These are phyloP conservation scores for Lagerstroemia speciosa DNA, from an alignment of 345 rosid genomes.

Conservation along the genomic window DNA sequence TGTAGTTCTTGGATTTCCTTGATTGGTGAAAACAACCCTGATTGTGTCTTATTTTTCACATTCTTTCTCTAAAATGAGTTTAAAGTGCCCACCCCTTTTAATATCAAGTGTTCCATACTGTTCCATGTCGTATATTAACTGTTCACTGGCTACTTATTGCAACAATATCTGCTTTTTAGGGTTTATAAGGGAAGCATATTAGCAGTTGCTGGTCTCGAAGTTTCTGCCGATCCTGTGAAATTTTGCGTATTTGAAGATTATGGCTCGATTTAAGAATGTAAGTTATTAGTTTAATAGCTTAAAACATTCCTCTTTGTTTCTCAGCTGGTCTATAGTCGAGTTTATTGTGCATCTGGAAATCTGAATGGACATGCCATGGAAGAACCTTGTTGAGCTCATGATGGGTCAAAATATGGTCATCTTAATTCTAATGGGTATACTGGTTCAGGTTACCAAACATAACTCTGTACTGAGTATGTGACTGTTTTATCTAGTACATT, in stretches of 20 bases:
- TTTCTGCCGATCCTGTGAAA: neutral
- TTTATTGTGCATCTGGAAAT: neutral
- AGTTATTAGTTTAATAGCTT: neutral
- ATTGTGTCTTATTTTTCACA: neutral
- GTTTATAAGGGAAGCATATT: neutral
- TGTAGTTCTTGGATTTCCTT: neutral
- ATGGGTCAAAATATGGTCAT: neutral
- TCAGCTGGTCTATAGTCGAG: neutral
- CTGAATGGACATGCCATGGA: neutral
- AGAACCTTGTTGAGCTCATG: neutral
- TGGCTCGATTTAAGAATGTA: slow-evolving; percentile 17
- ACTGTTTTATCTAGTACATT: neutral
- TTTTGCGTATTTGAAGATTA: neutral
- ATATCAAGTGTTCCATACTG: too few species aligned
- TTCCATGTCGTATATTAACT: too few species aligned
- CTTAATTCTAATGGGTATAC: neutral
- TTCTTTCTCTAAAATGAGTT: too few species aligned
- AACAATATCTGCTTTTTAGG: neutral
- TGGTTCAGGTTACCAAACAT: neutral
- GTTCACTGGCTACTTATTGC: neutral
- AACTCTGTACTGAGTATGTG: neutral
- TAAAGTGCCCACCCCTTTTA: too few species aligned
- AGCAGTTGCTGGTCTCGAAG: neutral
- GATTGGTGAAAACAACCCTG: neutral
- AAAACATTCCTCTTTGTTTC: neutral